Conservation (phyloP, 1,284 basidiomycete genomes). For the Melampsora abietis-canadensis region DNA sequence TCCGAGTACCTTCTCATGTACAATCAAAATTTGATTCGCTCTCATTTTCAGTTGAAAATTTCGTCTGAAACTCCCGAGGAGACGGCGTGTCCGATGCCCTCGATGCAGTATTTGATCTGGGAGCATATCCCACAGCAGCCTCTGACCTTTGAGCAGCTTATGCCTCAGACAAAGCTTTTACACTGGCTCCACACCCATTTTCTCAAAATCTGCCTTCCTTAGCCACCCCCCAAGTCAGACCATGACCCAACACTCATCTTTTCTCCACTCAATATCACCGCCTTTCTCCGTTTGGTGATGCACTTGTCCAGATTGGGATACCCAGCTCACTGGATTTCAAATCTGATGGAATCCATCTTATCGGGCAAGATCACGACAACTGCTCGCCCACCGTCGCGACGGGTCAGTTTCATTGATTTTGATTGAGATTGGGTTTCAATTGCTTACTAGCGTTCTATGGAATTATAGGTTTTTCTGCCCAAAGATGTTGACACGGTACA, state of each 20-base stretch:
- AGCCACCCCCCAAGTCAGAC: not conserved
- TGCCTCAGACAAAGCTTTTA: not conserved
- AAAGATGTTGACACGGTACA: not conserved
- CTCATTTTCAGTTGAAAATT: not conserved
- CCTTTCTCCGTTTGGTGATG: not conserved
- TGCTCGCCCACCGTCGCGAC: not conserved
- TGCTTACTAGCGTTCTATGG: not conserved
- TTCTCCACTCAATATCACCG: not conserved
- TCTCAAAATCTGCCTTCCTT: not conserved
- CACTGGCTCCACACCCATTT: not conserved
- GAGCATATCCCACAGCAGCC: not conserved
- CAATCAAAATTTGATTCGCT: not conserved
- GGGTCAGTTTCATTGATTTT: not conserved
- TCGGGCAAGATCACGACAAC: not conserved
- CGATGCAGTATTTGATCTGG: not conserved
- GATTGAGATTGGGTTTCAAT: not conserved
- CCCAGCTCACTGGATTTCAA: not conserved
- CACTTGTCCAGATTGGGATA: not conserved
- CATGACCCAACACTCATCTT: not conserved
- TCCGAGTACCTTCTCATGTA: not conserved
- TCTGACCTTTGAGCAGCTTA: conserved; percentile 1
- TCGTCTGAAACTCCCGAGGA: not conserved
- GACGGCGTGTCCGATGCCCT: not conserved
- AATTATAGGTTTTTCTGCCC: not conserved
- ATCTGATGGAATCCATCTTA: not conserved